Evolutionary conservation across 371 early-diverging fungal genomes (phyloP).

Genomic region (Nematocida ironsii): DNA sequence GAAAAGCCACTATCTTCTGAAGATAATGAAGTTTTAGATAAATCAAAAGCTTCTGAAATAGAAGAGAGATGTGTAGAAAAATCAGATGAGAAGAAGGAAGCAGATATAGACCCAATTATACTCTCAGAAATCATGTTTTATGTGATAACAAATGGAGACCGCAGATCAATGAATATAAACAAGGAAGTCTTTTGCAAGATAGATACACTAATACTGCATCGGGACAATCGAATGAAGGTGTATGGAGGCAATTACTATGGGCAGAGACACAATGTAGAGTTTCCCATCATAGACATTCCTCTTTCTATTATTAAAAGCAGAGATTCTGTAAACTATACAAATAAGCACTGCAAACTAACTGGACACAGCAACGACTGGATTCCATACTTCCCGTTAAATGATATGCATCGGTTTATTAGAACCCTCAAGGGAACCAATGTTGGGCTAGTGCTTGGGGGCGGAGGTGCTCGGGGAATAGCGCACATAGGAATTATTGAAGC

Average conservation of each 20-base stretch:
- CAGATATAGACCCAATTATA: background rate
- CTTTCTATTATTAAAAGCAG: conserved; percentile 16
- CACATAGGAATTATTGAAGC: conserved; percentile 91
- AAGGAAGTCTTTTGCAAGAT: conserved; percentile 48
- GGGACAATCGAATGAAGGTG: conserved; percentile 32
- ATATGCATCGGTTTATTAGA: conserved; percentile 80
- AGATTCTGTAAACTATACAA: background rate
- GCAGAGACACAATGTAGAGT: conserved; percentile 56
- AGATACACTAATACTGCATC: conserved; percentile 46
- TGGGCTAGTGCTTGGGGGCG: conserved; percentile 95
- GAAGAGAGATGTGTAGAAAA: background rate
- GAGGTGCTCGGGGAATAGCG: conserved; percentile 92
- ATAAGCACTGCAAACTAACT: conserved; percentile 16
- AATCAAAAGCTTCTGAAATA: background rate
- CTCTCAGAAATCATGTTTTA: conserved; percentile 56
- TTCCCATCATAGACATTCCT: conserved; percentile 50
- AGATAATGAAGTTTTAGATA: background rate
- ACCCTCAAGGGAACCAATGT: conserved; percentile 84
- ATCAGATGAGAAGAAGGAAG: background rate
- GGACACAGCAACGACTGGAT: background rate
- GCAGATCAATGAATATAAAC: background rate
- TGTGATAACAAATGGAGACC: conserved; percentile 35
- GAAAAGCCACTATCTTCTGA: background rate
- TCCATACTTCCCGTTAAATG: conserved; percentile 66
- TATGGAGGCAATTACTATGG: conserved; percentile 40